Conservation (phyloP, 768 basidiomycete species). For the Crepidotus variabilis region DNA sequence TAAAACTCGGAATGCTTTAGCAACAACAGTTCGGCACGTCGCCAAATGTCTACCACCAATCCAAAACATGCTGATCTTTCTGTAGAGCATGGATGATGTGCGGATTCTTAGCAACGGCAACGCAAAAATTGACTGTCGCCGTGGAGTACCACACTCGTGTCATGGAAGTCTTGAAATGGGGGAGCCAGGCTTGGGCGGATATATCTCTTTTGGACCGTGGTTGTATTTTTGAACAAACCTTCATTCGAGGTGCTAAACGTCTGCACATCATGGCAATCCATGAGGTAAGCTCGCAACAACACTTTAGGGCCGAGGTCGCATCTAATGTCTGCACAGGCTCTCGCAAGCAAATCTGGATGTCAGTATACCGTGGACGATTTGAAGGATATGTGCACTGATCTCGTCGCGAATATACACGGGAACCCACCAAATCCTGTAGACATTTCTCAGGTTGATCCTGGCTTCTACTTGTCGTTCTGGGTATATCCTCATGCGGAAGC, state of each 20-base stretch:
- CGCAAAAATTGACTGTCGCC: slow-evolving; percentile 14
- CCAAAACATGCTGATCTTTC: background rate
- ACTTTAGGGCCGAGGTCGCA: background rate
- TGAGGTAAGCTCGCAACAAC: background rate
- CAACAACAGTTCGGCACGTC: slow-evolving; percentile 32
- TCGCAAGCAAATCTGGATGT: background rate
- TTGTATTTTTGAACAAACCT: background rate
- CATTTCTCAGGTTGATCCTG: slow-evolving; percentile 16
- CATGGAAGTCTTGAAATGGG: background rate
- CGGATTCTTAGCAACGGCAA: slow-evolving; percentile 25
- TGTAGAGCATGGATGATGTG: slow-evolving; percentile 38
- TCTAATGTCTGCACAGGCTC: background rate
- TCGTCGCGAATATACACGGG: background rate
- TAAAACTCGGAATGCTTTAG: slow-evolving; percentile 29
- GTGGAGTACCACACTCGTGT: slow-evolving; percentile 28
- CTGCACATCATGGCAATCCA: background rate
- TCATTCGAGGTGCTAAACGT: background rate
- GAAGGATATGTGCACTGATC: background rate
- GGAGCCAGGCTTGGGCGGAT: background rate
- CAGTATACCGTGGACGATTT: background rate
- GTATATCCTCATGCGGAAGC: slow-evolving; percentile 31
- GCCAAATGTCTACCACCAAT: background rate
- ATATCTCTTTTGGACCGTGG: background rate
- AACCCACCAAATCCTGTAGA: background rate
- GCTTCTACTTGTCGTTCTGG: slow-evolving; percentile 31